Evolutionary conservation across 345 rosid genomes (phyloP).

Genomic region (Populus davidiana): DNA sequence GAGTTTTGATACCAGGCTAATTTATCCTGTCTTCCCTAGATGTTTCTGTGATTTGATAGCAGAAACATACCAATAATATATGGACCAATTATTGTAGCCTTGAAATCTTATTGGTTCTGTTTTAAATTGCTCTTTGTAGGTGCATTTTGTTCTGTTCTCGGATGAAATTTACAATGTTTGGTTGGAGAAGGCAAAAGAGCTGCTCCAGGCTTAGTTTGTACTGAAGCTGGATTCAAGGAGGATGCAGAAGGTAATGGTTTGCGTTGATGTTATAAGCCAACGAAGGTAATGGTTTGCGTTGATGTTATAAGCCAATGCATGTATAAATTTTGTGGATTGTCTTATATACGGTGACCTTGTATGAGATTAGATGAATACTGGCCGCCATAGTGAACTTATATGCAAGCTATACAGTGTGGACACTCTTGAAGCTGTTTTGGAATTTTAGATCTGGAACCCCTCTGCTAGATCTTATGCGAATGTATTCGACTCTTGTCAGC

Average conservation of each 20-base stretch:
- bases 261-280: not conserved
- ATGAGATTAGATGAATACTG: not conserved
- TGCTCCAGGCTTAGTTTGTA: slow-evolving; percentile 22
- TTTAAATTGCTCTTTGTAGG: slow-evolving; percentile 39
- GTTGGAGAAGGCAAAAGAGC: slow-evolving; percentile 64
- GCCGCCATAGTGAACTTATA: not conserved
- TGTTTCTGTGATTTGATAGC: not conserved
- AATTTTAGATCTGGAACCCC: not conserved
- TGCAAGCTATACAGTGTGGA: not conserved
- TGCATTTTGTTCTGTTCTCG: slow-evolving; percentile 66
- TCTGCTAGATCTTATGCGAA: not conserved
- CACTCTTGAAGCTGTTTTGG: not conserved
- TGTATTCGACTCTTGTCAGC: not conserved
- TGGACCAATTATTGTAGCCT: not conserved
- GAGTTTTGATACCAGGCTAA: no score
- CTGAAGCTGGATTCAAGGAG: not conserved
- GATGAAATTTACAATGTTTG: slow-evolving; percentile 58
- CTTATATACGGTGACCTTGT: not conserved
- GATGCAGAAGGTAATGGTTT: not conserved
- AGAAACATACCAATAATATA: not conserved
- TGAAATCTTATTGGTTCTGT: not conserved
- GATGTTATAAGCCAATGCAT: not conserved
- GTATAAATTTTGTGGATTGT: not conserved
- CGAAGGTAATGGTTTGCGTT: not conserved
- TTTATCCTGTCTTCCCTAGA: not conserved